Conservation (phyloP, 2,329 filamentous ascomycete genomes). For the Cryphonectria carpinicola region DNA sequence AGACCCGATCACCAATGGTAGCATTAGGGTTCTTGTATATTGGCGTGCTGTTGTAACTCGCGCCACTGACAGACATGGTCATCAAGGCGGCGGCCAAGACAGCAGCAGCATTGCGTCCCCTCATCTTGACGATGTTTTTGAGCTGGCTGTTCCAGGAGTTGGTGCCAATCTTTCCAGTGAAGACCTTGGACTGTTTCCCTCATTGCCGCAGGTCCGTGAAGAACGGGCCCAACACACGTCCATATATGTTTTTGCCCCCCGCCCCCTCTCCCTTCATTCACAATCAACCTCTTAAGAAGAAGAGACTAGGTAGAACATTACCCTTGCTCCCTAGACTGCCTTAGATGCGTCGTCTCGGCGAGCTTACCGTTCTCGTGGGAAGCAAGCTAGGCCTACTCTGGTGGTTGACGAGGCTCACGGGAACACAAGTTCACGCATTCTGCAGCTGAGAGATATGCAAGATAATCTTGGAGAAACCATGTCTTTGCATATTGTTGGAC, state of each 20-base stretch:
- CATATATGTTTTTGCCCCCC: neutral
- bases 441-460: conserved; percentile 8
- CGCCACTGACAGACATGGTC: conserved; percentile 24
- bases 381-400: conserved; percentile 10
- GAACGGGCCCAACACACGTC: neutral
- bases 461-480: conserved; percentile 27
- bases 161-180: neutral
- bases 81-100: conserved; percentile 17
- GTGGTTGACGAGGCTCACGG: conserved; percentile 8
- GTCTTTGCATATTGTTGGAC: conserved; percentile 17
- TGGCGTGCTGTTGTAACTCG: conserved; percentile 35
- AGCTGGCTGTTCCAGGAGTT: neutral
- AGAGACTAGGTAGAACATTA: neutral
- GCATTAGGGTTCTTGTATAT: conserved; percentile 68
- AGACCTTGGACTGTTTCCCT: neutral
- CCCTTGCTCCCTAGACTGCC: neutral
- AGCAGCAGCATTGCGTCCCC: conserved; percentile 1
- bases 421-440: conserved; percentile 18
- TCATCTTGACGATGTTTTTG: neutral
- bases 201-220: neutral
- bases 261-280: too few relatives aligned
- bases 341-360: neutral
- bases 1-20: conserved; percentile 65
- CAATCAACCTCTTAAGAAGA: neutral
- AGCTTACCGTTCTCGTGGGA: conserved; percentile 12